Conservation (phyloP, 257 asterid species). For the Lithospermum erythrorhizon region DNA sequence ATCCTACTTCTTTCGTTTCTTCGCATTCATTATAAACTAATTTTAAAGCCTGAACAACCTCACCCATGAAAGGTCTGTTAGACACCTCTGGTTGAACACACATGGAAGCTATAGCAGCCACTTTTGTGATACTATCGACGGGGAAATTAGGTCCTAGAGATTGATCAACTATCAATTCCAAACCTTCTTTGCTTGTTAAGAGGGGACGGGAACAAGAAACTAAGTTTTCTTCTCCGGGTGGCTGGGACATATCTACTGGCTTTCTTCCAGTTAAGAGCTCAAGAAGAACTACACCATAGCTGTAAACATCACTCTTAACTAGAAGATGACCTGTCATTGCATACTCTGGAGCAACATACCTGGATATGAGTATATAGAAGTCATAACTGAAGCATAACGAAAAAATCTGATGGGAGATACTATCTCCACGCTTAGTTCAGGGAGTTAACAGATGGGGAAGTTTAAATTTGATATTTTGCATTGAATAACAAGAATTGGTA, state of each 20-base stretch:
- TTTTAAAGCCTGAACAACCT: slow-evolving; percentile 86
- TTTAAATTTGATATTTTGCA: not conserved
- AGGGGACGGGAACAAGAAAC: slow-evolving; percentile 89
- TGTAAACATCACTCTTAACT: slow-evolving; percentile 84
- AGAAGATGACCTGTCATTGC: slow-evolving; percentile 97
- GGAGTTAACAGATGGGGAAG: no score
- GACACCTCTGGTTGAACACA: slow-evolving; percentile 94
- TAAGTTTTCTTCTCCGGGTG: slow-evolving; percentile 85
- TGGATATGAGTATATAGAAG: slow-evolving; percentile 12
- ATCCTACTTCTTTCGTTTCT: slow-evolving; percentile 23
- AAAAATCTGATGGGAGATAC: no score
- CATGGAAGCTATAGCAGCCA: slow-evolving; percentile 90
- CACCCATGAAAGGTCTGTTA: slow-evolving; percentile 92
- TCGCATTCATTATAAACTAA: slow-evolving; percentile 62
- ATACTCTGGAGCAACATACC: slow-evolving; percentile 94
- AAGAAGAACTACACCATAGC: slow-evolving; percentile 95
- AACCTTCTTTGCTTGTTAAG: slow-evolving; percentile 45
- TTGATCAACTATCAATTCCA: slow-evolving; percentile 53
- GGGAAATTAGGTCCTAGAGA: slow-evolving; percentile 44
- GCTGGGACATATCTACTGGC: slow-evolving; percentile 91
- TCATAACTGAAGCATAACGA: not conserved
- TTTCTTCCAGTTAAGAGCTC: slow-evolving; percentile 85
- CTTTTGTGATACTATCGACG: slow-evolving; percentile 59
- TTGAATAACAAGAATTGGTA: not conserved
- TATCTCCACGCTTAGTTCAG: no score